phyloP scores from a whole-genome alignment of 139 green algal genomes.

The Closterium sp. region DNA sequence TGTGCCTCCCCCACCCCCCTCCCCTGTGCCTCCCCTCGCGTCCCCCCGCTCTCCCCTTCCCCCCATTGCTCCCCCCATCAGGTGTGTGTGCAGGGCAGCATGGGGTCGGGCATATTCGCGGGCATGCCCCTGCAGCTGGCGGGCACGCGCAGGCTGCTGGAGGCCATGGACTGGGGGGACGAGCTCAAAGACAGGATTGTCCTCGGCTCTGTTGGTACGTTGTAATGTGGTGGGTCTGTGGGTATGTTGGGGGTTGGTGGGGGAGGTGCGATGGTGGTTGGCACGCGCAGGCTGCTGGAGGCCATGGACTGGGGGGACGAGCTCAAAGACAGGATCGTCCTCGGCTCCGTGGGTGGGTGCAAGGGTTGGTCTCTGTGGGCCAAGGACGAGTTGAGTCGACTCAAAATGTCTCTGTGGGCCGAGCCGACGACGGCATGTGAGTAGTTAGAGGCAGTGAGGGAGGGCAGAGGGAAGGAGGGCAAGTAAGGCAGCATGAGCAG shows the following conservation, averaged over 20 bases:
- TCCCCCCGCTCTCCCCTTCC: not conserved
- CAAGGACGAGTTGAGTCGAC: no score
- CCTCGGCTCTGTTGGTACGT: constrained; percentile 46
- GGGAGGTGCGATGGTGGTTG: constrained; percentile 49
- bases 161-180: constrained; percentile 82
- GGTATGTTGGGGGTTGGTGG: not conserved
- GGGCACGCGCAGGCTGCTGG: constrained; percentile 66
- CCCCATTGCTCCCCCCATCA: not conserved
- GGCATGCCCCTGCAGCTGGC: constrained; percentile 70
- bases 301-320: constrained; percentile 79
- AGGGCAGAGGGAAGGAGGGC: no score
- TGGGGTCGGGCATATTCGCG: constrained; percentile 79
- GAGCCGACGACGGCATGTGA: no score
- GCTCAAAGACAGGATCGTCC: constrained; percentile 1
- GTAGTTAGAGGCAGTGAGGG: no score
- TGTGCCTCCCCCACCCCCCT: not conserved
- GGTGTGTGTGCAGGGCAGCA: constrained; percentile 58
- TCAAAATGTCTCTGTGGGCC: no score
- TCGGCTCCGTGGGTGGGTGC: constrained; percentile 46
- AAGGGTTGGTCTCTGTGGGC: not conserved
- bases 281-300: constrained; percentile 66
- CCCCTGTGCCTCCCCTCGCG: no score
- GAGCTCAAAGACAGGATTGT: constrained; percentile 23
- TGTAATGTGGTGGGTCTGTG: not conserved
- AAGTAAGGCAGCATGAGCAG: constrained; percentile 52